Evolutionary conservation across 352 stramenopile genomes (phyloP), one percentile per base, ranked within the genome.

Genomic region (Globisporangium paroecandrum): DNA sequence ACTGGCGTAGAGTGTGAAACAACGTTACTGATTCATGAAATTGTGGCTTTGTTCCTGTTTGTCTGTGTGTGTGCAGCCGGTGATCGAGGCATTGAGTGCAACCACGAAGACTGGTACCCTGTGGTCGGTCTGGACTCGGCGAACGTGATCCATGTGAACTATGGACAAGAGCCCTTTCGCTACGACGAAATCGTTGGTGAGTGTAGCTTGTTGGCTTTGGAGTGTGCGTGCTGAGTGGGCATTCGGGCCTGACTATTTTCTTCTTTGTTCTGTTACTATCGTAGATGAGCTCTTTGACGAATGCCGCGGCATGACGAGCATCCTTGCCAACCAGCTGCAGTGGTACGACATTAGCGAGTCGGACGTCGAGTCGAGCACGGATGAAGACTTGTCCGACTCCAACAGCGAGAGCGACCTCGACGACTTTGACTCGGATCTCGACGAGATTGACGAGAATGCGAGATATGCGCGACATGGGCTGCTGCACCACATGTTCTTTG

Each of bases 101-200:
- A 60, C 8, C 71, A 89, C 46, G 73, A 69, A 15, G 78, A 71
- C 9, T 85, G 84, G 77, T 97, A 89, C 43, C 90, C 90, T 1
- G 84, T 91, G 2, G 81, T 97, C 2, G 90, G 90, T 4, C 59
- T 97, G 29, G 90, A 97, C 64, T 93, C 85, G 3, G 77, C 82
- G 36, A 85, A 93, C 34, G 77, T 81, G 24, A 77, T 96, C 15
- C 76, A 85, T 25, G 77, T 96, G 13, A 97, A 97, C 72, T 95
- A 93, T 72, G 89, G 89, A 0, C 82, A 90, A 66, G 76, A 86
- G 36, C 86, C 81, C 1, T 95, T 95, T 56, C 67, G 72, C 2
- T 83, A 82, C 60, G 69, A 81, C 54, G 65, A 43, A 20, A 74
- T 88, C 36, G 76, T 81, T 4, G 78, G 81, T 87, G 64, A 12